Base-by-base conservation (phyloP, 768 basidiomycete species). In the Phylloporus sp. region DNA sequence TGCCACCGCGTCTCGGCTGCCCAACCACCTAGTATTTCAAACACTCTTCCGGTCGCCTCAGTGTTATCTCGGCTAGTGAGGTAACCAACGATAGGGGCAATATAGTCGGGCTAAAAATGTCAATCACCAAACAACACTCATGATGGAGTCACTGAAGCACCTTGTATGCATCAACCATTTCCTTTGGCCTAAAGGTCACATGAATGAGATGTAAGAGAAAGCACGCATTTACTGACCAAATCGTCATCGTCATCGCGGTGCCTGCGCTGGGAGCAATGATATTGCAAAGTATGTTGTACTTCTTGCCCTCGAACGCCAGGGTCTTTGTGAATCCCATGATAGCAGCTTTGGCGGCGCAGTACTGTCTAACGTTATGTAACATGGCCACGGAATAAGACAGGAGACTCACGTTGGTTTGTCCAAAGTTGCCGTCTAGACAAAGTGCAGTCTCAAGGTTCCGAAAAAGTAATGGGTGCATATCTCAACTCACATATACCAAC, bases 1-100 rank as follows among this genome's bases (percentile, higher is more conserved):
- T 97, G 89, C 95, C 95, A 99, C 51, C 95, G 79, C 28, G 89
- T 86, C 68, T 94, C 84, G 1, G 91, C 91, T 4, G 88, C 87
- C 90, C 93, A 97, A 0, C 95, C 97, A 22, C 89, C 94, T 13
- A 79, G 79, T 35, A 93, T 80, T 68, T 97, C 95, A 67, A 95
- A 95, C 45, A 99, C 65, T 6, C 75, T 72, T 8, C 90, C 89
- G 12, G 85, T 80, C 8, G 82, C 84, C 32, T 84, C 79, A 16
- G 77, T 75, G 59, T 95, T 95, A 49, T 84, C 87, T 69, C 84
- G 80, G 64, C 90, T 92, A 4, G 80, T 85, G 28, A 99, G 78
- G 66, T 87, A 98, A 7, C 93, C 95, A 24, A 97, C 93, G 40
- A 98, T 65, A 10, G 97, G 95, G 3, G 95, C 92, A 47, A 98